Evolutionary conservation across 768 basidiomycete species (phyloP).

Genomic region (Kwoniella botswanensis): DNA sequence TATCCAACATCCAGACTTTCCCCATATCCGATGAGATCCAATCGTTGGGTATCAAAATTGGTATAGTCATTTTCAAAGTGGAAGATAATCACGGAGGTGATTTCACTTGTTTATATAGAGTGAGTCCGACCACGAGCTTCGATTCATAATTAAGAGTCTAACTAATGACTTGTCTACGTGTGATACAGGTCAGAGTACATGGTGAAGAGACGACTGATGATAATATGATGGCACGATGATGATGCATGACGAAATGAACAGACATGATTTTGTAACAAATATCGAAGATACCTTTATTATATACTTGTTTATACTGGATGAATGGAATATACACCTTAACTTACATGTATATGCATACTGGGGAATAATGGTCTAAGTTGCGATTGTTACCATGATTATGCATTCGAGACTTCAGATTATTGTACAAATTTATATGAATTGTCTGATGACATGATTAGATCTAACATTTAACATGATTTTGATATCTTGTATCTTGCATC

Average conservation of each 20-base stretch:
- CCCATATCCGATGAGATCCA: conserved; percentile 71
- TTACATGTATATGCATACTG: no score
- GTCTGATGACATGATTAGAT: no score
- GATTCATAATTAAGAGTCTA: neutral
- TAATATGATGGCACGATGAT: neutral
- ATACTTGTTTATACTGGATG: no score
- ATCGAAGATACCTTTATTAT: no score
- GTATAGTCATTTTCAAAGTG: conserved; percentile 78
- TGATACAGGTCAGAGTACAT: conserved; percentile 11
- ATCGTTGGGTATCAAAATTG: conserved; percentile 78
- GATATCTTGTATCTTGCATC: no score
- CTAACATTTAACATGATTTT: no score
- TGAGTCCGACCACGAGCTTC: conserved; percentile 30
- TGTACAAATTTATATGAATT: no score
- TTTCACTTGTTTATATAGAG: conserved; percentile 77
- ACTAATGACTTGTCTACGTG: neutral
- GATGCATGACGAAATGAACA: neutral
- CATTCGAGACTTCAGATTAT: no score
- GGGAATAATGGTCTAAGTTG: no score
- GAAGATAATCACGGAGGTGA: conserved; percentile 86
- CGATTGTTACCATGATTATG: no score
- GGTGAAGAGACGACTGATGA: neutral
- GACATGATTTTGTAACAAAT: neutral
- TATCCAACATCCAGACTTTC: conserved; percentile 77
- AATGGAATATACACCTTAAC: no score